phyloP scores from a whole-genome alignment of 805 yeast genomes.

The Cyberlindnera euphorbiiphila region DNA sequence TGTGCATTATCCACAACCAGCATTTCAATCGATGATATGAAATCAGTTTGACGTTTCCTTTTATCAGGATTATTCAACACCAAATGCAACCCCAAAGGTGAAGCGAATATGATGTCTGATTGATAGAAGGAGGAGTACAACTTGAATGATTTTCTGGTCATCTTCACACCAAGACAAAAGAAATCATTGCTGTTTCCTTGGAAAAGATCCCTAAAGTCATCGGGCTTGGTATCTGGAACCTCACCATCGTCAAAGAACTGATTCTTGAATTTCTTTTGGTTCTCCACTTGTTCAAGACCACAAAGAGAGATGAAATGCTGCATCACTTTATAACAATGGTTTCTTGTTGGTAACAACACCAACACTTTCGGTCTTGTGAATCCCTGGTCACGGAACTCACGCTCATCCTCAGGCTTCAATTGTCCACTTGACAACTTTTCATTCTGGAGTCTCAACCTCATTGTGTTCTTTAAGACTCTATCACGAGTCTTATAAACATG shows the following conservation, averaged over 20 bases:
- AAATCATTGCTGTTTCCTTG: constrained; percentile 90
- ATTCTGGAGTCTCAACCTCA: constrained; percentile 43
- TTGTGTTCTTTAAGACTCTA: constrained; percentile 72
- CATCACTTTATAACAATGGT: constrained; percentile 68
- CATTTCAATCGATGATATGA: constrained; percentile 84
- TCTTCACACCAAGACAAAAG: constrained; percentile 86
- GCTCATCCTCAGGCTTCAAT: constrained; percentile 40
- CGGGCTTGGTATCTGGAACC: constrained; percentile 58
- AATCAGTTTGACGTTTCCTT: constrained; percentile 67
- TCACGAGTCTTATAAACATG: constrained; percentile 88
- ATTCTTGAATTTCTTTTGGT: constrained; percentile 64
- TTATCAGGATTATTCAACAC: constrained; percentile 63
- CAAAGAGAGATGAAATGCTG: constrained; percentile 56
- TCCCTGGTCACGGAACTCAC: constrained; percentile 86
- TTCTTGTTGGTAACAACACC: constrained; percentile 79
- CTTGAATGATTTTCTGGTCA: constrained; percentile 83
- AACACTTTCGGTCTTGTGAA: constrained; percentile 90
- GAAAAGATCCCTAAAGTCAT: constrained; percentile 75
- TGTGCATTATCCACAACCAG: constrained; percentile 78
- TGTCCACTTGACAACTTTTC: constrained; percentile 34
- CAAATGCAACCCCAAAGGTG: constrained; percentile 85
- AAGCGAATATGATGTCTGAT: constrained; percentile 83
- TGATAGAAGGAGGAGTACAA: constrained; percentile 79
- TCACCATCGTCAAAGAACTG: constrained; percentile 60
- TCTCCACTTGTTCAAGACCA: constrained; percentile 74